A percentile compares a stretch with the other conserved stretches of the same genome.
Evolutionary conservation across 176 grass and related monocot species (phyloP).

Genomic region (Oryza punctata): DNA sequence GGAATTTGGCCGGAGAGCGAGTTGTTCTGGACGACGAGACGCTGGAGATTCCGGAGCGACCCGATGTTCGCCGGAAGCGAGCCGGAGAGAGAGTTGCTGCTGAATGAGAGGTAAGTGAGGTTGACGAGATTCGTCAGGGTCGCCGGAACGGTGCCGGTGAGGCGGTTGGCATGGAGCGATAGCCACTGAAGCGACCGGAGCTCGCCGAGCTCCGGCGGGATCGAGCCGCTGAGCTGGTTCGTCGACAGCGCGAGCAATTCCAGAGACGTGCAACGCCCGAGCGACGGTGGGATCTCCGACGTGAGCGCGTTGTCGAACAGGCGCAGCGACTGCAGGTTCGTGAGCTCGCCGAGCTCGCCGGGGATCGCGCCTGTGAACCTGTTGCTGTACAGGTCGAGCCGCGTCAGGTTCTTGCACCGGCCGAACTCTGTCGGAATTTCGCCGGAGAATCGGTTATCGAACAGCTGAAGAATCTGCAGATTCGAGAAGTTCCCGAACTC

Average conservation of each 20-base stretch:
- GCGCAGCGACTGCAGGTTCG: conserved; percentile 30
- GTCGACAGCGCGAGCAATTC: conserved; percentile 35
- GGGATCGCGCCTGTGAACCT: conserved; percentile 67
- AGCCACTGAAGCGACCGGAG: conserved; percentile 50
- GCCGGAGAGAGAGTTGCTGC: conserved; percentile 28
- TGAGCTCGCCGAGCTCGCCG: conserved; percentile 64
- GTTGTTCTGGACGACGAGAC: conserved; percentile 35
- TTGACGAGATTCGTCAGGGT: conserved; percentile 67
- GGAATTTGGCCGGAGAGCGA: conserved; percentile 63
- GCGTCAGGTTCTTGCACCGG: conserved; percentile 63
- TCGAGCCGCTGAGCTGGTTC: conserved; percentile 61
- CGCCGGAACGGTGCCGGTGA: conserved; percentile 56
- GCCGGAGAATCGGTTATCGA: conserved; percentile 54
- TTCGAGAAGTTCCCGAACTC: conserved; percentile 60
- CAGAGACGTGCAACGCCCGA: conserved; percentile 53
- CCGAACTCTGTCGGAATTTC: conserved; percentile 60
- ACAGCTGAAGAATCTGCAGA: conserved; percentile 46
- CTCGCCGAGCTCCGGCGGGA: conserved; percentile 70
- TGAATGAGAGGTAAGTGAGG: conserved; percentile 18
- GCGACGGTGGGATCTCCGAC: conserved; percentile 62
- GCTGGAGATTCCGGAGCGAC: conserved; percentile 45
- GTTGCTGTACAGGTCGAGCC: conserved; percentile 65
- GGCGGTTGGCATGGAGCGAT: conserved; percentile 55
- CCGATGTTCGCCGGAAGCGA: conserved; percentile 63
- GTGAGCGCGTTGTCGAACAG: conserved; percentile 59